Base-by-base conservation (phyloP, 2,329 filamentous ascomycete genomes). In the Monosporascus sp. region DNA sequence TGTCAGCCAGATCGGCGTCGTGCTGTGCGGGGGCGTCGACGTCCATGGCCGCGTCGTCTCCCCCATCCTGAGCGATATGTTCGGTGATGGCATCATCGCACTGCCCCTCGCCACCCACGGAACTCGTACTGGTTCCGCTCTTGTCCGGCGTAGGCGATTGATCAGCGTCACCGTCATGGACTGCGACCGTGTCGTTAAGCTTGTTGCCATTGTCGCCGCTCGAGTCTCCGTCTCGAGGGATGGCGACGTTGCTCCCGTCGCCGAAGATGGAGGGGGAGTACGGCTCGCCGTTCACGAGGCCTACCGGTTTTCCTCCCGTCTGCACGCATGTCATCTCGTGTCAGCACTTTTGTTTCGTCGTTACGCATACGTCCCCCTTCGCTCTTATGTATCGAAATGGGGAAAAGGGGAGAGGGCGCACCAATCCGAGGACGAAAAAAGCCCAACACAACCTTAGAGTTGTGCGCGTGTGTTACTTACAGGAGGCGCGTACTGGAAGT, bases 401-500 rank as follows among this genome's bases (percentile, higher is more conserved):
- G 17, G 45, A 40, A 27, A 11, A 38, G 24, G 27, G 27, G n/a
- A 37, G 20, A 20, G 31, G 9, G 31, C 14, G 31, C 14, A 14
- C 31, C 5, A 14, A 35, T 35, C 11, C 31, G 9, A 5, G 4
- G 3, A 35, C 31, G 9, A 35, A 35, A 31, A 35, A 35, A 5
- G 11, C 31, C 5, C 31, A 35, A 35, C 31, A 2, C 31, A 9
- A 35, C 31, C 14, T 14, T 35, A 35, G 31, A 35, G 31, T 14
- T 14, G 2, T 35, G 31, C 31, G 31, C 5, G 9, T 3, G 31
- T 35, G 3, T 14, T 14, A 63, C 76, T 65, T 64, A 79, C 78
- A 41, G 78, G 78, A 8, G 75, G 74, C n/a, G 63, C 45, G 52
- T 81, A 81, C 46, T 71, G 69, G 55, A 79, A 80, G 22, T 59